Evolutionary conservation across 2,329 filamentous ascomycete species (phyloP).

Genomic region (Diaporthe vaccinii): DNA sequence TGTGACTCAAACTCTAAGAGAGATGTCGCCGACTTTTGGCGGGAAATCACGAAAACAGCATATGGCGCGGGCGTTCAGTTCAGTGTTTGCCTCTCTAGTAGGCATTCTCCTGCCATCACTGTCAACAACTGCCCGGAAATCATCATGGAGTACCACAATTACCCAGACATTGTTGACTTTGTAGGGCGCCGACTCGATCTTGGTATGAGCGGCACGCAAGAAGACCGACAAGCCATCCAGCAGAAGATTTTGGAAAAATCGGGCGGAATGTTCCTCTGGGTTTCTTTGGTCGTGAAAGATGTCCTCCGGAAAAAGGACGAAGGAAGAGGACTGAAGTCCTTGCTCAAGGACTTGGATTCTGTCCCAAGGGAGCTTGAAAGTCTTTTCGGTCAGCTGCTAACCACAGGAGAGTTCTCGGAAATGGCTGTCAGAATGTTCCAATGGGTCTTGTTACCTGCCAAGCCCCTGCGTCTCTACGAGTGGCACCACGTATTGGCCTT

Average conservation of each 20-base stretch:
- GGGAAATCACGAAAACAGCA: not conserved
- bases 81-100: not conserved
- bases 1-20: not conserved
- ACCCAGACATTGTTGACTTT: not conserved
- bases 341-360: not conserved
- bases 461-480: constrained; percentile 1
- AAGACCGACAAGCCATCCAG: not conserved
- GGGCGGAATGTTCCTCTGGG: not conserved
- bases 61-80: not conserved
- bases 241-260: not conserved
- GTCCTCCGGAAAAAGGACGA: not conserved
- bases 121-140: not conserved
- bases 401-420: accelerated
- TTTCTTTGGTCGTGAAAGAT: not conserved
- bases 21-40: not conserved
- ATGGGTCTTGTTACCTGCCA: not conserved
- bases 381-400: not conserved
- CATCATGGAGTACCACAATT: not conserved
- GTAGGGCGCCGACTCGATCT: not conserved
- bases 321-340: not conserved
- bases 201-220: not conserved
- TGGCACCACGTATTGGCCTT: constrained; percentile 1
- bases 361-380: not conserved
- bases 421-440: not conserved
- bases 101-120: not conserved